Percentiles rank a stretch among this genome's conserved stretches.
Evolutionary conservation across 129 eudicot species (phyloP).

Genomic region (Arctium lappa): DNA sequence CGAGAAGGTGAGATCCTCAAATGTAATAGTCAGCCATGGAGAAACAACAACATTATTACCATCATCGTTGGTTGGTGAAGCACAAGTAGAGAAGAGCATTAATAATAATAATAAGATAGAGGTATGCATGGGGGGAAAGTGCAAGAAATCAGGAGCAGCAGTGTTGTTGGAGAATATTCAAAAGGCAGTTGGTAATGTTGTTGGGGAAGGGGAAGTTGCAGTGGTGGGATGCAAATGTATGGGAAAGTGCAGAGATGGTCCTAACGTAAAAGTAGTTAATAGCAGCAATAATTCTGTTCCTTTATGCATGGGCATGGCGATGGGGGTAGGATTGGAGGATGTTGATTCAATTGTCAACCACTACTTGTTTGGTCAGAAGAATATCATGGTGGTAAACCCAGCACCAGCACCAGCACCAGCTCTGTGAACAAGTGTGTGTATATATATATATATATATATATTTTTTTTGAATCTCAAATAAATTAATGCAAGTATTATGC

Average conservation of each 20-base stretch:
- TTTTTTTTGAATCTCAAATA: too few relatives aligned
- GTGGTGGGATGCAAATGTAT: background rate
- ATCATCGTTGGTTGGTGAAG: background rate
- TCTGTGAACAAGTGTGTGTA: background rate
- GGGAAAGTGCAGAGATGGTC: constrained; percentile 85
- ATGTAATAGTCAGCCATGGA: background rate
- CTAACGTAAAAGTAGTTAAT: constrained; percentile 49
- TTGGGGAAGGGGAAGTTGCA: constrained; percentile 76
- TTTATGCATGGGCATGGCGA: constrained; percentile 25
- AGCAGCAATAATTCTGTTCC: background rate
- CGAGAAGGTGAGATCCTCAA: constrained; percentile 15
- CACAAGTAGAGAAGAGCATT: background rate
- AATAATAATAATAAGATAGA: constrained; percentile 47
- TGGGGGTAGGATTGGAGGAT: constrained; percentile 76
- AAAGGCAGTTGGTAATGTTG: constrained; percentile 42
- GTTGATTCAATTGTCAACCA: constrained; percentile 57
- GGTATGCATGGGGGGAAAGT: constrained; percentile 97
- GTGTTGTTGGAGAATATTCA: constrained; percentile 55
- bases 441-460: background rate
- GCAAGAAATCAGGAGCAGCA: constrained; percentile 81
- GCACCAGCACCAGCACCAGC: background rate
- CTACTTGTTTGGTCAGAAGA: constrained; percentile 38
- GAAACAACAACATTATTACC: background rate
- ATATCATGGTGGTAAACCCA: background rate
- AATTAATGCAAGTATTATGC: too few relatives aligned